Evolutionary conservation across 176 grass and related monocot genomes (phyloP).

Genomic region (Eleusine coracana): DNA sequence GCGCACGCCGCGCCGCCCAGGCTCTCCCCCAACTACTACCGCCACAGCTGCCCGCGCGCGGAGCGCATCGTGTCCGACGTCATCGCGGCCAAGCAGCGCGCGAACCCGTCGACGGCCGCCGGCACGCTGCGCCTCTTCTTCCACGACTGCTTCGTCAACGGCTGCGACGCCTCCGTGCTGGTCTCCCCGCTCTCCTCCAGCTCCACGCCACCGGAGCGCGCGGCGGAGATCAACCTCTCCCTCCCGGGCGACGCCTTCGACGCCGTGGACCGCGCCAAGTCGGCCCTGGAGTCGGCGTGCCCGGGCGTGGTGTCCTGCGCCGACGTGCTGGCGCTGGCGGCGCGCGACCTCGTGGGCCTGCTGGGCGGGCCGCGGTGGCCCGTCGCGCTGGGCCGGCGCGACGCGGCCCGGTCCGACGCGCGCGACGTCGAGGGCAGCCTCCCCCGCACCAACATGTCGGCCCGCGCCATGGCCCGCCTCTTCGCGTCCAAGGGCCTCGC

Average conservation of each 20-base stretch:
- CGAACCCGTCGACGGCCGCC: slow-evolving; percentile 75
- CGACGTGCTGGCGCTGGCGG: slow-evolving; percentile 70
- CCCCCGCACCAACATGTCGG: slow-evolving; percentile 80
- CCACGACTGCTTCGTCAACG: slow-evolving; percentile 93
- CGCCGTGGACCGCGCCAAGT: slow-evolving; percentile 70
- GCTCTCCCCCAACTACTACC: slow-evolving; percentile 71
- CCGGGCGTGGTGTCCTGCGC: slow-evolving; percentile 79
- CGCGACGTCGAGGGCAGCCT: slow-evolving; percentile 57
- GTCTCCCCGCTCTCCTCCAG: slow-evolving; percentile 49
- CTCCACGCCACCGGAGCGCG: slow-evolving; percentile 50
- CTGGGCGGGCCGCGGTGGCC: slow-evolving; percentile 72
- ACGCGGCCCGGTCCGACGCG: slow-evolving; percentile 53
- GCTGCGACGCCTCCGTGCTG: slow-evolving; percentile 88
- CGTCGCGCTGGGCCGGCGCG: slow-evolving; percentile 70
- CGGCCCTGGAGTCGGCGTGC: slow-evolving; percentile 66
- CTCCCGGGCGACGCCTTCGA: slow-evolving; percentile 90
- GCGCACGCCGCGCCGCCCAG: neutral
- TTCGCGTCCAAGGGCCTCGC: slow-evolving; percentile 68
- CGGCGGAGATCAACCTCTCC: slow-evolving; percentile 89
- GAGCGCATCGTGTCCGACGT: slow-evolving; percentile 70
- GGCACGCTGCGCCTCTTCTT: slow-evolving; percentile 94
- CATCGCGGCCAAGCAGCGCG: slow-evolving; percentile 71
- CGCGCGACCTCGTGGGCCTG: slow-evolving; percentile 65
- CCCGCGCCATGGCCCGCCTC: slow-evolving; percentile 50
- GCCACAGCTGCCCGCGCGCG: slow-evolving; percentile 60